Evolutionary conservation across 2,329 filamentous ascomycete species (phyloP), one percentile per base, ranked within the genome.

Genomic region (Aspergillus viridinutans): DNA sequence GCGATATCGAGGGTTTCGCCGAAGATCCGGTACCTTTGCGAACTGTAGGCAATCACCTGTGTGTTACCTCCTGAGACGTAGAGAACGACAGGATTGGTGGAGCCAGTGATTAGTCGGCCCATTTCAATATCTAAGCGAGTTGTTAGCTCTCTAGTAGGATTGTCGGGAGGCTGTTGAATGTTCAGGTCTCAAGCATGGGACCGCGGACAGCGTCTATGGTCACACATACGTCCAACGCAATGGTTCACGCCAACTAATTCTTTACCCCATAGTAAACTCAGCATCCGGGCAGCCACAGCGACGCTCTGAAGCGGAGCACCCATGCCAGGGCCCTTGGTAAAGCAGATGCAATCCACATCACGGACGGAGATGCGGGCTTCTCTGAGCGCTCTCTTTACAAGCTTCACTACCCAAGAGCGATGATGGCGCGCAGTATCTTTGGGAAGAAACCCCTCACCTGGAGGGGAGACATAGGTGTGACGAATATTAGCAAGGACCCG

Each of bases 51-150:
- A 64, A 97, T 97, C 26, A 97, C 93, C 78, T 99, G 93, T 14
- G 93, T 96, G 79, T 99, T 99, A 57, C 94, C 94, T 60, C 94
- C 94, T 23, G 86, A 91, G 43, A 97, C 94, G 75, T 99, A 99
- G 42, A 99, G 81, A 50, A 99, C 94, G 38, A 97, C 92, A 0
- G 94, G 94, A 76, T 99, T 93, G 25, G 84, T 79, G 17, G 94
- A 92, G 58, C 90, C 90, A 4, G 94, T 97, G 71, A 99, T 96
- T 58, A 89, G 84, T 52, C 94, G 84, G 32, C 94, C 94, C 94
- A 99, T 99, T 79, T 99, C 94, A 68, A 99, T 97, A 76, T 99
- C 81, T 80, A 52, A 48, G 48, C 47, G 49, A 35, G 8, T 42
- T 26, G 43, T 47, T 47, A 47, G 43, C 21, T 17, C 21, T 10